These are phyloP conservation scores for Lactarius quietus DNA, from an alignment of 768 basidiomycete species.

Conservation along the genomic window DNA sequence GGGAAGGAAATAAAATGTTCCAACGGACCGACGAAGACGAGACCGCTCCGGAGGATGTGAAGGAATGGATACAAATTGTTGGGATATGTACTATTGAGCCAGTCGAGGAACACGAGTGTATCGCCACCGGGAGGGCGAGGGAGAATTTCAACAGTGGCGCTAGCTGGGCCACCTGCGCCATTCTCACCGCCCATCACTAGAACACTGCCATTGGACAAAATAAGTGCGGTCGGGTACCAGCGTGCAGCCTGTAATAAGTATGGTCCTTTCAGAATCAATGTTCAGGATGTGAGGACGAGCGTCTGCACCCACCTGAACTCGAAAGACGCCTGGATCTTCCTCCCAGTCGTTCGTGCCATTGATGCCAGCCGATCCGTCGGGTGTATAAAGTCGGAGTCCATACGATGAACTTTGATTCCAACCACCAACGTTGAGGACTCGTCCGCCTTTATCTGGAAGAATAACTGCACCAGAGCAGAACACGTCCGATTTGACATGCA, in stretches of 20 bases:
- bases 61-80: slow-evolving; percentile 81
- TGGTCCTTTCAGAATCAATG: not conserved
- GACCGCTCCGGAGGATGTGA: slow-evolving; percentile 62
- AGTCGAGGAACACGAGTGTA: slow-evolving; percentile 59
- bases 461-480: slow-evolving; percentile 75
- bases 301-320: slow-evolving; percentile 50
- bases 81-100: slow-evolving; percentile 68
- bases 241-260: slow-evolving; percentile 46
- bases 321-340: slow-evolving; percentile 55
- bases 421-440: slow-evolving; percentile 63
- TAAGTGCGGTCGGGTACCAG: slow-evolving; percentile 69
- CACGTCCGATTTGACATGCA: slow-evolving; percentile 75
- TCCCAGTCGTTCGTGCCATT: slow-evolving; percentile 81
- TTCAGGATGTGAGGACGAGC: not conserved
- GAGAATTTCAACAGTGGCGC: slow-evolving; percentile 68
- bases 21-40: slow-evolving; percentile 63
- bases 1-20: not conserved
- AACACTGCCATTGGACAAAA: slow-evolving; percentile 70
- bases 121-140: slow-evolving; percentile 63
- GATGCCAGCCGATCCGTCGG: slow-evolving; percentile 61
- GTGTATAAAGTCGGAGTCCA: slow-evolving; percentile 72
- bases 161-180: slow-evolving; percentile 61
- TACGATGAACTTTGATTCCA: slow-evolving; percentile 70
- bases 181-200: slow-evolving; percentile 75
- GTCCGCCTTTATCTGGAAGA: slow-evolving; percentile 68